Evolutionary conservation across 1,284 basidiomycete genomes (phyloP), one percentile per base, ranked within the genome.

Genomic region (Austroboletus novae-zelandiae): DNA sequence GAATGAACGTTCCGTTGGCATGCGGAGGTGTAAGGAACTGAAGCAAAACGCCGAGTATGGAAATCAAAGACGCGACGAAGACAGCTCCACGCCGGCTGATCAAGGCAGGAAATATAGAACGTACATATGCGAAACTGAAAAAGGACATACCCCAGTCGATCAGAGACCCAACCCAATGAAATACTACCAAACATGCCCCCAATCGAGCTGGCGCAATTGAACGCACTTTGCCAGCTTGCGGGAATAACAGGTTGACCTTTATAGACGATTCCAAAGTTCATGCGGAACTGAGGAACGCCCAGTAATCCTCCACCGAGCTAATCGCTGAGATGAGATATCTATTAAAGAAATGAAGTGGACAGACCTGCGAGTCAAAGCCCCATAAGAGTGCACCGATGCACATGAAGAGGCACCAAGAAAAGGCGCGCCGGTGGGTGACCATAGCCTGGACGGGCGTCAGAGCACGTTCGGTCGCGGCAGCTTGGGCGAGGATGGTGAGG

Each of bases 151-250:
- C 65, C 62, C 8, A 65, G 17, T 6, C 25, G 48, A 10, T 65
- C 65, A 7, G 60, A 53, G n/a, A 68, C 48, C 54, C 54, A 63
- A 13, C 62, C 65, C 29, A 65, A 43, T 8, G 51, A 59, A 29
- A 63, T 55, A 17, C 62, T 53, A 1, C 62, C 62, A 49, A 59
- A 57, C 62, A 65, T 65, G 11, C 55, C 57, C 10, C 61, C 62
- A 27, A 65, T 57, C 0, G 53, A 55, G 30, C 61, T 63, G 35
- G 55, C 51, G 11, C 60, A 59, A 23, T 63, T 65, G 44, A 65
- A 65, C 1, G 64, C 62, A 10, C 64, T 65, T 39, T 68, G 65
- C 65, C 64, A 65, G 34, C 54, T 57, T 1, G 64, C 62, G 20
- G 60, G 45, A 17, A 65, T 53, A 18, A 65, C 35, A 4, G 53